Percentiles rank a stretch among this genome's conserved stretches.
These are phyloP conservation scores for Akebia trifoliata DNA, from an alignment of 164 flowering plant species.

Conservation along the genomic window DNA sequence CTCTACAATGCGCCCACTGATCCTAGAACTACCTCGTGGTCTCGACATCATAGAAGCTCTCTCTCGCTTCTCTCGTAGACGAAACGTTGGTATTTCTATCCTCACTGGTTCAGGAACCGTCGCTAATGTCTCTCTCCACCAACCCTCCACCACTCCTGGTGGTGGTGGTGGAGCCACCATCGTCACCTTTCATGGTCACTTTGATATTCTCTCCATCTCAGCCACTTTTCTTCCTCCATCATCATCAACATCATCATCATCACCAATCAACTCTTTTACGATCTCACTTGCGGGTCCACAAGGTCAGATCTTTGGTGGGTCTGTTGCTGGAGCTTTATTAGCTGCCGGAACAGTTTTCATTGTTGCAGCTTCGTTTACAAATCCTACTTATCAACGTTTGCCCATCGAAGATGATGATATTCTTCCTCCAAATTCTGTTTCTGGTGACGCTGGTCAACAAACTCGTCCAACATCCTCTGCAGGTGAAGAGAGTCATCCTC, in stretches of 20 bases:
- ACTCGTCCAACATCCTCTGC: background rate
- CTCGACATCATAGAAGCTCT: slow-evolving; percentile 46
- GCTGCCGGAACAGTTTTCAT: slow-evolving; percentile 52
- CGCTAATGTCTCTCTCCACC: slow-evolving; percentile 63
- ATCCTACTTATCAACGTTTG: slow-evolving; percentile 45
- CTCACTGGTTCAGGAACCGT: slow-evolving; percentile 59
- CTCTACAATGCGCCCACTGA: slow-evolving; percentile 51
- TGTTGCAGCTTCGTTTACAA: slow-evolving; percentile 46
- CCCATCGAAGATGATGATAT: slow-evolving; percentile 35
- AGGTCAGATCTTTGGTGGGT: slow-evolving; percentile 68
- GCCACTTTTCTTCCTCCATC: slow-evolving; percentile 50
- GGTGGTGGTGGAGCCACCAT: slow-evolving; percentile 14
- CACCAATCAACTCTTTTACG: slow-evolving; percentile 25
- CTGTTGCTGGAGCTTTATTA: slow-evolving; percentile 45
- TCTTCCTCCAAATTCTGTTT: background rate
- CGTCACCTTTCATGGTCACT: slow-evolving; percentile 64
- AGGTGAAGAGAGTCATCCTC: background rate
- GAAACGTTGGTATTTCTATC: slow-evolving; percentile 44
- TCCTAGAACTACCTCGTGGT: slow-evolving; percentile 54
- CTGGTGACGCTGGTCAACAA: background rate
- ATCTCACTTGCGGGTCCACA: slow-evolving; percentile 62
- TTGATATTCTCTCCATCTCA: slow-evolving; percentile 58
- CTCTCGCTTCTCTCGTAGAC: slow-evolving; percentile 40
- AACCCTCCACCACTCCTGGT: slow-evolving; percentile 41
- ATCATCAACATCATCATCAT: background rate